Evolutionary conservation across 495 filamentous ascomycete genomes (phyloP).

Genomic region (Elaphomyces granulatus): DNA sequence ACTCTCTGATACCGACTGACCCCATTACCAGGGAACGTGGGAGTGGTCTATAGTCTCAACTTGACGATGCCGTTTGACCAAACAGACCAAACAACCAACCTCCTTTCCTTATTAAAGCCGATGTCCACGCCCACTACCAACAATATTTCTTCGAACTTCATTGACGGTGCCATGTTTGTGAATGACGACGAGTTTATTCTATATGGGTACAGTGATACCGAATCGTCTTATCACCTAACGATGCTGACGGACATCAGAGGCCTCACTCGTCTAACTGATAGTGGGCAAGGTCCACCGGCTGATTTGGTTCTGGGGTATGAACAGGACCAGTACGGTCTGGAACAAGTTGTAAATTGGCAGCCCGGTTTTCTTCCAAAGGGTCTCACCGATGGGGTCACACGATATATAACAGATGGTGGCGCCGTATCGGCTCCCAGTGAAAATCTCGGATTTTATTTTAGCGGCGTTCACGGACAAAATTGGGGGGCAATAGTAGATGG

Average conservation of each 20-base stretch:
- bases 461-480: conserved; percentile 30
- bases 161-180: conserved; percentile 43
- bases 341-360: conserved; percentile 16
- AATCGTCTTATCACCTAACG: conserved; percentile 37
- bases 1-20: neutral
- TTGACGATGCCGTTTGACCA: conserved; percentile 32
- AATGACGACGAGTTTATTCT: conserved; percentile 41
- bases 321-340: conserved; percentile 25
- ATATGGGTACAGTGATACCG: conserved; percentile 6
- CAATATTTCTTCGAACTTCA: conserved; percentile 37
- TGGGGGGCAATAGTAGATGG: conserved; percentile 24
- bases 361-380: conserved; percentile 18
- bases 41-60: conserved; percentile 1
- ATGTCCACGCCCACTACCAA: conserved; percentile 29
- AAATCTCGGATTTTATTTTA: conserved; percentile 50
- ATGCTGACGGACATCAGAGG: conserved; percentile 11
- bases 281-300: conserved; percentile 15
- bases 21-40: neutral
- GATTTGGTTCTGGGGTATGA: conserved; percentile 30
- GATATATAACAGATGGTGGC: conserved; percentile 43
- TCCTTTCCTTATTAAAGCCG: conserved; percentile 20
- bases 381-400: conserved; percentile 30
- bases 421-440: conserved; percentile 45
- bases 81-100: conserved; percentile 20
- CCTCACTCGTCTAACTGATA: conserved; percentile 6